phyloP scores from a whole-genome alignment of 768 basidiomycete species.

The Xerocomus potaroensis region DNA sequence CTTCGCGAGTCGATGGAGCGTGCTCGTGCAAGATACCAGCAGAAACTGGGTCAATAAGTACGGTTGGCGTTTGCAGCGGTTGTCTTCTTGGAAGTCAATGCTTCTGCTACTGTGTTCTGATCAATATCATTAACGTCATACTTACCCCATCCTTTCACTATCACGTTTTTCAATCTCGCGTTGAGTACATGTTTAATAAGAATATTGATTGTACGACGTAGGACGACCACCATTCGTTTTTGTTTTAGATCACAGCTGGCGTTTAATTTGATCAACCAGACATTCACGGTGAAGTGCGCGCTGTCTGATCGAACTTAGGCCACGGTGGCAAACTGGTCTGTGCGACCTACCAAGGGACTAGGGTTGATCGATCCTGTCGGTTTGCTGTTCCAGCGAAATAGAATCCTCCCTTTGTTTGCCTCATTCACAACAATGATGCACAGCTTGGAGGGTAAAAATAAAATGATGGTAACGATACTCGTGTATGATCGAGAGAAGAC shows the following conservation, averaged over 20 bases:
- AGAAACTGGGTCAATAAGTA: slow-evolving; percentile 16
- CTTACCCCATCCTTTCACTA: neutral
- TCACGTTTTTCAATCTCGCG: neutral
- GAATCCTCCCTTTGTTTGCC: too few relatives aligned
- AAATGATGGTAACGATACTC: too few relatives aligned
- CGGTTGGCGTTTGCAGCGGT: neutral
- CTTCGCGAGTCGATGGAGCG: slow-evolving; percentile 68
- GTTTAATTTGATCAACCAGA: too few relatives aligned
- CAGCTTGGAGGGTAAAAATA: too few relatives aligned
- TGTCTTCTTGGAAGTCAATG: neutral
- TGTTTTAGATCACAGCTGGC: neutral
- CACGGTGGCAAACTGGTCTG: too few relatives aligned
- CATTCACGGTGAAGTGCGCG: too few relatives aligned
- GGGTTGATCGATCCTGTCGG: too few relatives aligned
- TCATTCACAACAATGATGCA: too few relatives aligned
- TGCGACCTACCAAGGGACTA: too few relatives aligned
- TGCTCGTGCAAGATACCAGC: slow-evolving; percentile 43
- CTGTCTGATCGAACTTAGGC: too few relatives aligned
- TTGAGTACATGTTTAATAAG: slow-evolving; percentile 2
- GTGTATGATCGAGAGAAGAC: too few relatives aligned
- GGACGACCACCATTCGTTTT: neutral
- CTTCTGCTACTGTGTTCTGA: neutral
- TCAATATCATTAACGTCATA: slow-evolving; percentile 5
- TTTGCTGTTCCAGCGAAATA: too few relatives aligned
- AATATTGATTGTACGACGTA: slow-evolving; percentile 7